Base-by-base conservation (phyloP, 2,329 filamentous ascomycete species). In the Teratosphaeria gauchensis region DNA sequence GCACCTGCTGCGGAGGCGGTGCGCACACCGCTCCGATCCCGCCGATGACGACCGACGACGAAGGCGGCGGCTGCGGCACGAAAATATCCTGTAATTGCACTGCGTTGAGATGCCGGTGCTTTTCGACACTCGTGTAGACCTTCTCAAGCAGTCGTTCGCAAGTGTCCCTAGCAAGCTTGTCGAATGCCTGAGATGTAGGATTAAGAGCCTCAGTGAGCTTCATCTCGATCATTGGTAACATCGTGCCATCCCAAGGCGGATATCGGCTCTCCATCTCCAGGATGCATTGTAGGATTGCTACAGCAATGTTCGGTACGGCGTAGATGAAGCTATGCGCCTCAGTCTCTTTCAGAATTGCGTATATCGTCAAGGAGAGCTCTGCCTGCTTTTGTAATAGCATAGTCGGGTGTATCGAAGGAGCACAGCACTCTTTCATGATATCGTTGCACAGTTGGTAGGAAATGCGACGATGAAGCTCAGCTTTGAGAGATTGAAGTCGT, bases 391-490 rank as follows among this genome's bases (percentile, higher is more conserved):
- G 66, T 32, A 61, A 28, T 9, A 64, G 71, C 66, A 66, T 69
- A 7, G 66, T 69, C 31, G 72, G 71, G 1, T 52, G 51, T 4
- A 21, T 48, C 16, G 5, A 6, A n/a, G 42, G 42, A 4, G 42
- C 16, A n/a, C 42, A 48, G 8, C 42, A 48, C n/a, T 48, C 42
- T 19, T 11, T 7, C 57, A 84, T 78, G 58, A 83, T 74, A 4
- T 77, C 75, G 65, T 76, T 76, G 68, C 82, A 84, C 38, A 84
- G 77, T 35, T 80, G 76, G 55, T 82, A 76, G 60, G 78, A 78
- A 60, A 84, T 75, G 9, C 79, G 66, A 61, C 80, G 78, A 64
- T 83, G 79, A 2, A 85, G 71, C 52, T 83, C 80, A 1, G 72
- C 68, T 51, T 78, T 77, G 31, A 86, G 68, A n/a, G 74, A 69